Evolutionary conservation across 345 rosid genomes (phyloP).

Genomic region (Diplotaxis tenuifolia): DNA sequence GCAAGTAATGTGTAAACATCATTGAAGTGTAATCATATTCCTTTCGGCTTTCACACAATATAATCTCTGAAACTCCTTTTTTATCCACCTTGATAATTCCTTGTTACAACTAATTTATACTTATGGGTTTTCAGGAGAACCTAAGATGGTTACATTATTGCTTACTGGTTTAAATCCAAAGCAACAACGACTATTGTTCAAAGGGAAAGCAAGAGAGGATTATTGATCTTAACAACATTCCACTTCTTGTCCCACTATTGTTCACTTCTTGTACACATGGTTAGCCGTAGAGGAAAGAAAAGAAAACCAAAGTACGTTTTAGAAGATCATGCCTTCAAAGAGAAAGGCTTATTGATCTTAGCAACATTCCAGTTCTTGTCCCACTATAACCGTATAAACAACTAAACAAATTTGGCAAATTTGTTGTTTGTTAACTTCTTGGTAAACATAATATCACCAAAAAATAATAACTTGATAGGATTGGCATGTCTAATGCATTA

Average conservation of each 20-base stretch:
- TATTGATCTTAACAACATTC: too few relatives aligned
- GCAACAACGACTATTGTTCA: conserved; percentile 78
- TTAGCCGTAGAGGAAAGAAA: conserved; percentile 81
- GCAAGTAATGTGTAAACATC: too few relatives aligned
- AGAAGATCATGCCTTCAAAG: conserved; percentile 79
- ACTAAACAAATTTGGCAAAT: conserved; percentile 10
- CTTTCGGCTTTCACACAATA: too few relatives aligned
- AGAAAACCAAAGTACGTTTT: conserved; percentile 54
- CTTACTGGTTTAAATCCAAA: conserved; percentile 67
- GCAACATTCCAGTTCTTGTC: conserved; percentile 40
- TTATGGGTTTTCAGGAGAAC: conserved; percentile 51
- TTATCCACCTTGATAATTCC: too few relatives aligned
- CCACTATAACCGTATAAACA: conserved; percentile 53
- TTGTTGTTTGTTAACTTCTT: conserved; percentile 18
- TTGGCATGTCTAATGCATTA: not conserved
- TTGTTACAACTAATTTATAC: not conserved
- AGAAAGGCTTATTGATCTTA: conserved; percentile 57
- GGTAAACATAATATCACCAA: conserved; percentile 4
- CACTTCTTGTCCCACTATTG: too few relatives aligned
- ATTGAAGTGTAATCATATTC: too few relatives aligned
- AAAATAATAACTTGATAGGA: conserved; percentile 6
- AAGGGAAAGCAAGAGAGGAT: conserved; percentile 85
- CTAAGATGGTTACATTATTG: conserved; percentile 70
- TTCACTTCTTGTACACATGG: too few relatives aligned
- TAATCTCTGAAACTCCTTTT: too few relatives aligned